These are phyloP conservation scores for Musa schizocarpa DNA, from an alignment of 176 grass and related monocot species.

Conservation along the genomic window DNA sequence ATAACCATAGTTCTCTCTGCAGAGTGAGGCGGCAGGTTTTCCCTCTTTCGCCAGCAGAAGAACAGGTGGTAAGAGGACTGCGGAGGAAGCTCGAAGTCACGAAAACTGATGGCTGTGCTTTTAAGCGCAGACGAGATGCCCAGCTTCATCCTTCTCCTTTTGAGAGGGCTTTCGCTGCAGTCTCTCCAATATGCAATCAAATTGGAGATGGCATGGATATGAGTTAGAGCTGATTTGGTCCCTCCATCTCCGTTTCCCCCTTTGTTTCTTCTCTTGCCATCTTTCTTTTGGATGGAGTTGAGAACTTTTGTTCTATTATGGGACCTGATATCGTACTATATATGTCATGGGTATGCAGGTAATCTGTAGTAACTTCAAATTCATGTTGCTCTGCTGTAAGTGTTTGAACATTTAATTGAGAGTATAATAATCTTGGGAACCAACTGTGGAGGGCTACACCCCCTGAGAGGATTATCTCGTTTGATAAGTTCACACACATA, in stretches of 20 bases:
- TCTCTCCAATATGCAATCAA: conserved; percentile 68
- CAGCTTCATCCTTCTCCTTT: conserved; percentile 71
- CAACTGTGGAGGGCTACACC: background rate
- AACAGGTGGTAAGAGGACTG: conserved; percentile 79
- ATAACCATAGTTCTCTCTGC: conserved; percentile 93
- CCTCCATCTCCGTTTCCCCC: conserved; percentile 32
- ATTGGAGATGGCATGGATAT: conserved; percentile 98
- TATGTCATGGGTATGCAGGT: conserved; percentile 52
- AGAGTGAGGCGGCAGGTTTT: conserved; percentile 84
- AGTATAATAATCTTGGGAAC: conserved; percentile 5
- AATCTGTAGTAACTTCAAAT: conserved; percentile 44
- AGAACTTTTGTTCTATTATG: conserved; percentile 34
- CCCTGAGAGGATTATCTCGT: background rate
- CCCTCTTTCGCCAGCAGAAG: conserved; percentile 70
- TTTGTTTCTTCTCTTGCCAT: conserved; percentile 24
- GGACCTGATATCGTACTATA: conserved; percentile 31
- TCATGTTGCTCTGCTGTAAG: conserved; percentile 41
- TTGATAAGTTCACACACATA: background rate
- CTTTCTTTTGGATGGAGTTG: conserved; percentile 41
- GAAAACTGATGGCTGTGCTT: conserved; percentile 64
- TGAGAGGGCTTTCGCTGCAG: conserved; percentile 65
- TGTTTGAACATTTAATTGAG: conserved; percentile 38
- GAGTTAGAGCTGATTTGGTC: conserved; percentile 70
- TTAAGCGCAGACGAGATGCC: conserved; percentile 77
- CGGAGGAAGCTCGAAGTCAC: conserved; percentile 85